Base-by-base conservation (phyloP, 805 yeast genomes). In the Ogataea neopini region DNA sequence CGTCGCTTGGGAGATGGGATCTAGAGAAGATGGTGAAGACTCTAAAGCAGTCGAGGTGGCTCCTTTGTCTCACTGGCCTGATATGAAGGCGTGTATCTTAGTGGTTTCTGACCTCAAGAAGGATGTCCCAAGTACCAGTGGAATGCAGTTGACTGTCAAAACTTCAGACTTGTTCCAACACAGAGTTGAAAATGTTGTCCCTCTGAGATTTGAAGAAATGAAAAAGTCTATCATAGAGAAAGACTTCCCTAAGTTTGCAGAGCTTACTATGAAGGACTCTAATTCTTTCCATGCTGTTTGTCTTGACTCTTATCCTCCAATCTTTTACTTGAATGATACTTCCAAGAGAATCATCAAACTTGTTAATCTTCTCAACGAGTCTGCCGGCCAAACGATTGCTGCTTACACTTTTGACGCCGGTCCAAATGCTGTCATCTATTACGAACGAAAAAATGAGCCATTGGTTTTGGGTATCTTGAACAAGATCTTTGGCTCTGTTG, bases 1-100 rank as follows among this genome's bases (percentile, higher is more conserved):
- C 63, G 99, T 94, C 10, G 98, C 98, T 3, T 94, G 99, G 99
- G 97, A 94, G 68, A 90, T 91, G 97, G 99, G 99, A 48, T 55
- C 58, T 3, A 53, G 62, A 49, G 69, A 54, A 0, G 85, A 90
- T 62, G 99, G 99, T n/a, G 75, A 80, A 38, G 99, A 94, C 70
- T 91, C 97, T 11, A 84, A 82, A 59, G 99, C 99, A 3, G 96
- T 90, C 23, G 89, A 91, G 71, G 80, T 94, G 33, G 96, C 96
- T 3, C 86, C 96, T 7, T 63, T 76, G 57, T 74, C 72, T 29
- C 96, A 88, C 68, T 94, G 99, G 99, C 90, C 97, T 35, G 76
- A 80, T 34, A 87, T 94, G 84, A 84, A 86, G 59, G 98, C 98
- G 15, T 88, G 89, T 25, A 86, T 94, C 47, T 76, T 90, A 52